phyloP scores from a whole-genome alignment of 148 eudicot genomes.

The Heliamphora exappendiculata region DNA sequence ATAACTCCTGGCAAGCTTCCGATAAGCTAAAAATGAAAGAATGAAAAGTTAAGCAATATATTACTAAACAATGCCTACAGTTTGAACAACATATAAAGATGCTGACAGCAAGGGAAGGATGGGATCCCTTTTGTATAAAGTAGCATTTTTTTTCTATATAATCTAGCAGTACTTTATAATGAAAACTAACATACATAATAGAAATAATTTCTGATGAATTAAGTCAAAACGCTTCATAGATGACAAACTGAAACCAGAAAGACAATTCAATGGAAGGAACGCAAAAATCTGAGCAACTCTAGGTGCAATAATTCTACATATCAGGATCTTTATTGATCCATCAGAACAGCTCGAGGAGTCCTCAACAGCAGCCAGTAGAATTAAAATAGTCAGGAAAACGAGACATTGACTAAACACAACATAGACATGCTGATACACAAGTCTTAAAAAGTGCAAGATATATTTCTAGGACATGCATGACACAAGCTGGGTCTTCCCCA shows the following conservation, averaged over 20 bases:
- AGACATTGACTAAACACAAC: no score
- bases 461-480: no score
- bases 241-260: not conserved
- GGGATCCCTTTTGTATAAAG: not conserved
- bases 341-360: no score
- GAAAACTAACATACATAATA: no score
- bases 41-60: constrained; percentile 9
- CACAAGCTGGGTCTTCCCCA: no score
- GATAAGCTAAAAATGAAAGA: constrained; percentile 60
- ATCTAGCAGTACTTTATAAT: no score
- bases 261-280: not conserved
- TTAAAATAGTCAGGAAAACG: no score
- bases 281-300: not conserved
- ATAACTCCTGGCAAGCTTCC: constrained; percentile 92
- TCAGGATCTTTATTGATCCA: no score
- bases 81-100: not conserved
- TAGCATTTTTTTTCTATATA: no score
- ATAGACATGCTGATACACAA: no score
- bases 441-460: no score
- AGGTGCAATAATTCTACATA: not conserved
- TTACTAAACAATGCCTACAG: not conserved
- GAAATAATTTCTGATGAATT: not conserved
- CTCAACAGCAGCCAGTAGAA: no score
- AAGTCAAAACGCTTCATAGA: not conserved
- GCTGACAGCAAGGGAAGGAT: not conserved